Percentiles rank a stretch among this genome's conserved stretches.
These are phyloP conservation scores for Ramaria rubella DNA, from an alignment of 768 basidiomycete genomes.

Conservation along the genomic window DNA sequence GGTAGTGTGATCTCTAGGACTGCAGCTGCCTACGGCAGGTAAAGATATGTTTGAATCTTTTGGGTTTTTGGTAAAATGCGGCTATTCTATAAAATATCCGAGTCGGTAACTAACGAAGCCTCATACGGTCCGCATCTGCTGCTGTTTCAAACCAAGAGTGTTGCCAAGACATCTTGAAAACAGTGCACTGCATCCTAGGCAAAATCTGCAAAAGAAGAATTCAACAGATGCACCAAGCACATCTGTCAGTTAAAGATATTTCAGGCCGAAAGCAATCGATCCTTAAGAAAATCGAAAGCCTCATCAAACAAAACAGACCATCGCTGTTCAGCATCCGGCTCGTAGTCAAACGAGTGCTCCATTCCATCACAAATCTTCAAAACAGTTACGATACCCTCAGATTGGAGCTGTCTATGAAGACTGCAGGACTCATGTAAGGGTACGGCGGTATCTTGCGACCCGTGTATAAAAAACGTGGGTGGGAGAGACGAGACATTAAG, in stretches of 20 bases:
- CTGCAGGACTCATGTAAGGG: constrained; percentile 34
- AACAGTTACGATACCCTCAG: constrained; percentile 30
- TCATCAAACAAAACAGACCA: constrained; percentile 35
- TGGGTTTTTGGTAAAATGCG: no score
- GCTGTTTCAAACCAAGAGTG: no score
- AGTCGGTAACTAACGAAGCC: no score
- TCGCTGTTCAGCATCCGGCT: constrained; percentile 34
- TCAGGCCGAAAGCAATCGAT: not conserved
- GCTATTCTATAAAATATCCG: no score
- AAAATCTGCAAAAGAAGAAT: not conserved
- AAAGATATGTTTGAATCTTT: no score
- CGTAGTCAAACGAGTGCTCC: constrained; percentile 56
- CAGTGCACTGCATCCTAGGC: no score
- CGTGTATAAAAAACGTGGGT: constrained; percentile 41
- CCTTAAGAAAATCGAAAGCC: constrained; percentile 21
- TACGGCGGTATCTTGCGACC: constrained; percentile 42
- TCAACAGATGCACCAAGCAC: not conserved
- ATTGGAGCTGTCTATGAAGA: constrained; percentile 28
- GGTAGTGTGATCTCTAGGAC: no score
- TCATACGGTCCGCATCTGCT: no score
- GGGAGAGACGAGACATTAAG: constrained; percentile 37
- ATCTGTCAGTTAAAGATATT: not conserved
- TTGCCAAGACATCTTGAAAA: no score
- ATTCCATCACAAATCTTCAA: constrained; percentile 35
- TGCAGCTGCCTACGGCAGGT: no score